Evolutionary conservation across 768 basidiomycete species (phyloP).

Genomic region (Daedaleopsis nitida): DNA sequence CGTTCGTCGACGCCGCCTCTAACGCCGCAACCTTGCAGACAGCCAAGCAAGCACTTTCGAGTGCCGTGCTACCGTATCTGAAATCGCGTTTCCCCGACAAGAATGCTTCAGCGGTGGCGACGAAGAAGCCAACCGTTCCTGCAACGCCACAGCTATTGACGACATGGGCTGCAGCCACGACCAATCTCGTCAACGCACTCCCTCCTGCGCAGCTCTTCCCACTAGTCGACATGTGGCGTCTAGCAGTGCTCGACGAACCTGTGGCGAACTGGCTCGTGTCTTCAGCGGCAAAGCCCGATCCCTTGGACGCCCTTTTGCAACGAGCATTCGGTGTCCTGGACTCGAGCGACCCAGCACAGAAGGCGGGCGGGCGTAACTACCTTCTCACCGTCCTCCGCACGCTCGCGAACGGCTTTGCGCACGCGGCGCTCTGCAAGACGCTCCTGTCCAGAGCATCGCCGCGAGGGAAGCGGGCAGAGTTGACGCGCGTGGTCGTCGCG

Average conservation of each 20-base stretch:
- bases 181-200: constrained; percentile 46
- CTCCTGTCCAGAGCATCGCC: constrained; percentile 37
- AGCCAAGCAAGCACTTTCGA: constrained; percentile 52
- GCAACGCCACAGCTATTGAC: constrained; percentile 43
- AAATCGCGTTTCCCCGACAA: constrained; percentile 53
- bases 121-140: constrained; percentile 25
- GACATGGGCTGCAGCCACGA: constrained; percentile 52
- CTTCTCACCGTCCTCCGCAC: constrained; percentile 68
- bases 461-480: constrained; percentile 30
- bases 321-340: constrained; percentile 42
- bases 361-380: constrained; percentile 49
- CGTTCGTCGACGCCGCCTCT: constrained; percentile 57
- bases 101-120: background rate
- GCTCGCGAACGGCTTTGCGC: constrained; percentile 67
- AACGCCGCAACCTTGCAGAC: constrained; percentile 36
- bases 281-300: constrained; percentile 34
- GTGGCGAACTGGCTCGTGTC: constrained; percentile 53
- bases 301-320: constrained; percentile 47
- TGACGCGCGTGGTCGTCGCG: constrained; percentile 63
- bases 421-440: constrained; percentile 38
- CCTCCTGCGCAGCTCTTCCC: constrained; percentile 70
- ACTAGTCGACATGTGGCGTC: constrained; percentile 79
- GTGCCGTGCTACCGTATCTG: constrained; percentile 62
- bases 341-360: constrained; percentile 27
- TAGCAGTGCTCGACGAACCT: constrained; percentile 67